phyloP scores from a whole-genome alignment of 2,329 filamentous ascomycete genomes.

The Nigrospora oryzae region DNA sequence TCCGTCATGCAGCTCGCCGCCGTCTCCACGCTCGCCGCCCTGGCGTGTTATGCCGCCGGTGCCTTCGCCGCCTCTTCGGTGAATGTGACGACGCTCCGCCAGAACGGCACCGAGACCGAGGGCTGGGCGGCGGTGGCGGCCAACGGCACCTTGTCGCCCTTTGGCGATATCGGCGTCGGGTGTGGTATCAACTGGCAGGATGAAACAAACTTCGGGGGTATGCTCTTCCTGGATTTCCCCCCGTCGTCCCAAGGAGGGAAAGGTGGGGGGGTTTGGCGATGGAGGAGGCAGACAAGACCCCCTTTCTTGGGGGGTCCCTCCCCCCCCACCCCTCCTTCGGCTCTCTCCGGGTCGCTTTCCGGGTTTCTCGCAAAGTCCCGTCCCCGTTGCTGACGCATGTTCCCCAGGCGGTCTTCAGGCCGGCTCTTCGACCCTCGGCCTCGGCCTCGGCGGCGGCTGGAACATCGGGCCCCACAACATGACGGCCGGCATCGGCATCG shows the following conservation, averaged over 20 bases:
- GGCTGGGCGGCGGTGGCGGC: not conserved
- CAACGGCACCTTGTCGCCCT: not conserved
- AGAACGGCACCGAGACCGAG: not conserved
- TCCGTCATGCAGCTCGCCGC: no score
- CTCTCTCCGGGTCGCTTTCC: not conserved
- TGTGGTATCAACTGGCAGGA: not conserved
- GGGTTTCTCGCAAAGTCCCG: not conserved
- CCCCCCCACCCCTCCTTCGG: no score
- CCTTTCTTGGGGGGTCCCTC: no score
- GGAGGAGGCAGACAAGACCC: no score
- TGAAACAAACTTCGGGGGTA: not conserved
- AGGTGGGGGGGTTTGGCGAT: no score
- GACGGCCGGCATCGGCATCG: not conserved
- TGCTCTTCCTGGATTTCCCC: no score
- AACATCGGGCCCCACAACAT: not conserved
- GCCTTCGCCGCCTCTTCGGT: not conserved
- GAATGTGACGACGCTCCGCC: not conserved
- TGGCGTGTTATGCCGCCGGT: no score
- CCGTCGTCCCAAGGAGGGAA: not conserved
- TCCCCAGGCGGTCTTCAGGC: not conserved
- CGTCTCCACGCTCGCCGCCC: no score
- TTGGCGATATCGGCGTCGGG: not conserved
- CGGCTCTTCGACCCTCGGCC: not conserved
- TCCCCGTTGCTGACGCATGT: not conserved
- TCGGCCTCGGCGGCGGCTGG: conserved; percentile 1